A percentile compares a stretch with the other conserved stretches of the same genome.
phyloP scores from a whole-genome alignment of 148 eudicot genomes.

The Drosera capensis region DNA sequence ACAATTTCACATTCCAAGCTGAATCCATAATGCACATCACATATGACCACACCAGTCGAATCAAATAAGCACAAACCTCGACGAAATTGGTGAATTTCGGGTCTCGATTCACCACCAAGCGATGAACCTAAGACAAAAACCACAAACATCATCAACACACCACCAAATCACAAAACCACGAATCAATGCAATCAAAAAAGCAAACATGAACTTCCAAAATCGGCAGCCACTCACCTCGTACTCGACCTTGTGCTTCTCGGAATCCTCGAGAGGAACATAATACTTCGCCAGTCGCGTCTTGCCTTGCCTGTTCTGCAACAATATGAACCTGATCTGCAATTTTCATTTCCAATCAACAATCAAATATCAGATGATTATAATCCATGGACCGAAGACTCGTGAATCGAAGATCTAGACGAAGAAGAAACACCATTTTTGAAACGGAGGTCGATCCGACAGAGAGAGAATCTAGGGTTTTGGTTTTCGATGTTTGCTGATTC shows the following conservation, averaged over 20 bases:
- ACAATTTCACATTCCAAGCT: no score
- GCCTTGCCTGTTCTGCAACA: slow-evolving; percentile 34
- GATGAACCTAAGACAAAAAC: slow-evolving; percentile 55
- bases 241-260: slow-evolving; percentile 42
- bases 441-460: no score
- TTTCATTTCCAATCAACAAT: slow-evolving; percentile 1
- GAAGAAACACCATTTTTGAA: no score
- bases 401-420: no score
- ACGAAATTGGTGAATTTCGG: slow-evolving; percentile 98
- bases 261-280: slow-evolving; percentile 37
- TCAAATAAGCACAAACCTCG: slow-evolving; percentile 35
- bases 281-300: slow-evolving; percentile 37
- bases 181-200: background rate
- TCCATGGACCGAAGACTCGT: no score
- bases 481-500: no score
- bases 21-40: no score
- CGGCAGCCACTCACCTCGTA: slow-evolving; percentile 18
- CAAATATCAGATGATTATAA: no score
- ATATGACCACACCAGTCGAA: background rate
- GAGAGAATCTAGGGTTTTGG: no score
- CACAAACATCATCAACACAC: slow-evolving; percentile 1
- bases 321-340: slow-evolving; percentile 33
- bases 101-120: slow-evolving; percentile 92
- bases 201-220: background rate
- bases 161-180: background rate